Conservation (phyloP, 1,139 yeast species). For the Casaregolazyma lundiana region DNA sequence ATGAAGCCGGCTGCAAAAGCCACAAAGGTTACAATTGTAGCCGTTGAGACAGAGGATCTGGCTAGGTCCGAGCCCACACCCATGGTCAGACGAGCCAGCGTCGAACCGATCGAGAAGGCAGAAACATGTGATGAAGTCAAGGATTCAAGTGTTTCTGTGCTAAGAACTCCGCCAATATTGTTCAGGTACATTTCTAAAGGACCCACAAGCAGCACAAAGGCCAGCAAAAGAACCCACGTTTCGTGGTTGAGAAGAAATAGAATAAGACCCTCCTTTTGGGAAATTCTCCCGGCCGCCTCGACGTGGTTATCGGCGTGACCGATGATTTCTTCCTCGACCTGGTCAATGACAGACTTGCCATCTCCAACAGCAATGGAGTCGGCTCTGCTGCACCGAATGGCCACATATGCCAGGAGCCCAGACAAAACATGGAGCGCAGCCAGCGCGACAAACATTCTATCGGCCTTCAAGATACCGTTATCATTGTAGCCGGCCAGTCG, state of each 20-base stretch:
- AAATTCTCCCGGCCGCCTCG: constrained; percentile 23
- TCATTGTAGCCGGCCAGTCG: constrained; percentile 32
- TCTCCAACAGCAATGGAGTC: constrained; percentile 11
- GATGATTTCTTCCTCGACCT: constrained; percentile 11
- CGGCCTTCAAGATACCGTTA: constrained; percentile 42
- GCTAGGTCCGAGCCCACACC: constrained; percentile 62
- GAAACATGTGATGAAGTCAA: constrained; percentile 46
- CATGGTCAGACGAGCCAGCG: constrained; percentile 57
- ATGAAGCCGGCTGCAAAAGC: constrained; percentile 25
- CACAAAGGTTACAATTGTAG: constrained; percentile 26
- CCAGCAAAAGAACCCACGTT: constrained; percentile 58
- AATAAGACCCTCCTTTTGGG: constrained; percentile 46
- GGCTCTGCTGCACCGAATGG: constrained; percentile 22
- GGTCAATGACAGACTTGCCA: constrained; percentile 9
- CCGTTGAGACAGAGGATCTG: constrained; percentile 28
- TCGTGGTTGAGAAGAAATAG: constrained; percentile 57
- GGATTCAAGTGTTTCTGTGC: constrained; percentile 25
- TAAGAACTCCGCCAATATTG: constrained; percentile 63
- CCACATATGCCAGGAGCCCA: constrained; percentile 26
- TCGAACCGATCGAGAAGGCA: constrained; percentile 51
- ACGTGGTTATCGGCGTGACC: constrained; percentile 10
- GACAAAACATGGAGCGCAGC: constrained; percentile 39
- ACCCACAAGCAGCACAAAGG: constrained; percentile 70
- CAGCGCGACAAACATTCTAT: constrained; percentile 54
- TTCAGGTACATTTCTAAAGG: constrained; percentile 86